phyloP scores from a whole-genome alignment of 495 filamentous ascomycete genomes.

The Aspergillus asperescens region DNA sequence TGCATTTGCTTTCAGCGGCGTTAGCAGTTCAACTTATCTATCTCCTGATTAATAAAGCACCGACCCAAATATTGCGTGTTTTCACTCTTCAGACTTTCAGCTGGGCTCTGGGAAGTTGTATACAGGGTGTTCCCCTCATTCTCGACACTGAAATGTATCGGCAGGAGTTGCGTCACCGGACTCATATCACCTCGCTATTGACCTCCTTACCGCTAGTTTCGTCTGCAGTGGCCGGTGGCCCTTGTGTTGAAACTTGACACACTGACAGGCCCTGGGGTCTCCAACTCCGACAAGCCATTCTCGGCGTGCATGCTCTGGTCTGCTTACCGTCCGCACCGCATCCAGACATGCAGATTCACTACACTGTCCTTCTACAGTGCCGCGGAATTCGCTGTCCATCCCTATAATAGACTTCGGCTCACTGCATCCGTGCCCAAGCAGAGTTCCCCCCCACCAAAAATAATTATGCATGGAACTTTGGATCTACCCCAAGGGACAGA shows the following conservation, averaged over 20 bases:
- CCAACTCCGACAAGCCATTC: not conserved
- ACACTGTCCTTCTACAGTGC: not conserved
- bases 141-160: too few species aligned
- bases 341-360: constrained; percentile 19
- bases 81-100: not conserved
- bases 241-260: too few species aligned
- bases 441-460: not conserved
- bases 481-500: not conserved
- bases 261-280: constrained; percentile 7
- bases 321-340: constrained; percentile 22
- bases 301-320: constrained; percentile 24
- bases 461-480: constrained; percentile 6
- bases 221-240: too few species aligned
- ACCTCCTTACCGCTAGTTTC: too few species aligned
- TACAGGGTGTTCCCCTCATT: too few species aligned
- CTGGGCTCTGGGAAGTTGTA: not conserved
- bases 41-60: not conserved
- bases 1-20: not conserved
- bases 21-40: not conserved
- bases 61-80: not conserved
- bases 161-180: too few species aligned
- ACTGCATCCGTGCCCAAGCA: constrained; percentile 29
- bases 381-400: not conserved
- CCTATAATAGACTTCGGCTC: constrained; percentile 1
- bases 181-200: too few species aligned